phyloP scores from a whole-genome alignment of 495 filamentous ascomycete genomes.

The Lichenothelia convexa region DNA sequence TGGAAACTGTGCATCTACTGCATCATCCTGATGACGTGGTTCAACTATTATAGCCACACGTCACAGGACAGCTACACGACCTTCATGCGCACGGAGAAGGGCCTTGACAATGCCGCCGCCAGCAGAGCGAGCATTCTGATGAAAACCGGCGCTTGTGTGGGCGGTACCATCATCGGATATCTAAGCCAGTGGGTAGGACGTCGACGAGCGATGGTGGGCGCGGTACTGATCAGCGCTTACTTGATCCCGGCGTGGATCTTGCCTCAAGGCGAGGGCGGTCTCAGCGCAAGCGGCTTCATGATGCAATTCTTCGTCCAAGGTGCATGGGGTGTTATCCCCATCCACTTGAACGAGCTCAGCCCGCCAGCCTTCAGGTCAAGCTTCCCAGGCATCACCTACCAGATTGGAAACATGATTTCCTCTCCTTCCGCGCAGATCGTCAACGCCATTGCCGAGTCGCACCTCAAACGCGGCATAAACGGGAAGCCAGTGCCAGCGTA shows the following conservation, averaged over 20 bases:
- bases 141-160: constrained; percentile 56
- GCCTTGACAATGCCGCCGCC: constrained; percentile 37
- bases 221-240: constrained; percentile 34
- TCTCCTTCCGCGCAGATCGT: constrained; percentile 55
- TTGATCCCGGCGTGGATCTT: constrained; percentile 61
- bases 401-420: constrained; percentile 60
- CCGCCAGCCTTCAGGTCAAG: constrained; percentile 55
- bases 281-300: constrained; percentile 53
- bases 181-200: constrained; percentile 54
- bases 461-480: constrained; percentile 24
- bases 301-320: constrained; percentile 68
- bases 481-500: constrained; percentile 43
- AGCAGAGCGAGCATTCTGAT: constrained; percentile 54
- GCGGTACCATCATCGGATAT: constrained; percentile 55
- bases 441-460: constrained; percentile 43
- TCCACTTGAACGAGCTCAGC: constrained; percentile 62
- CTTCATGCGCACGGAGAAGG: constrained; percentile 50
- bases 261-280: constrained; percentile 32
- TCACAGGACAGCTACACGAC: constrained; percentile 64
- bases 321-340: constrained; percentile 60
- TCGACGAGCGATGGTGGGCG: constrained; percentile 42
- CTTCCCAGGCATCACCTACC: constrained; percentile 48
- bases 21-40: constrained; percentile 53
- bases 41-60: constrained; percentile 45
- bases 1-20: constrained; percentile 58